These are phyloP conservation scores for Vachellia collinsii DNA, from an alignment of 306 rosid genomes.

Conservation along the genomic window DNA sequence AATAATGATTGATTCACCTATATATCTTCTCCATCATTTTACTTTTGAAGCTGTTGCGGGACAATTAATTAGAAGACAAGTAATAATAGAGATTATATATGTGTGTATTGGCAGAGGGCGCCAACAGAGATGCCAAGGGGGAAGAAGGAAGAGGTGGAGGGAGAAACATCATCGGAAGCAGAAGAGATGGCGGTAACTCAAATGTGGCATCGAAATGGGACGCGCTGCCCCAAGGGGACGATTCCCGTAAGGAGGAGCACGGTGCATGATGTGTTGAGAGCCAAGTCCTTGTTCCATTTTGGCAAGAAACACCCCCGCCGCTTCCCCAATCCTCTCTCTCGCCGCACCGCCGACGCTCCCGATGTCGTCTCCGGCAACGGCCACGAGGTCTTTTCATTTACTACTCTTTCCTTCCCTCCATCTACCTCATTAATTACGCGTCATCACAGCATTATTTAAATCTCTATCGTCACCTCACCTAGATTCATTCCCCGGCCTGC, in stretches of 20 bases:
- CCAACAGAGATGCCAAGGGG: slow-evolving; percentile 62
- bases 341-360: slow-evolving; percentile 57
- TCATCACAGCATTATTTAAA: background rate
- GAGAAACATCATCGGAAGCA: background rate
- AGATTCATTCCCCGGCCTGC: background rate
- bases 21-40: background rate
- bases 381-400: slow-evolving; percentile 66
- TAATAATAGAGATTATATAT: too few relatives aligned
- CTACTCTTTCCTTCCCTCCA: background rate
- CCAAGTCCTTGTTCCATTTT: slow-evolving; percentile 76
- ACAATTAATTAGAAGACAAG: too few relatives aligned
- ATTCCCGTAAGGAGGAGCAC: slow-evolving; percentile 78
- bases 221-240: slow-evolving; percentile 79
- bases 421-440: background rate
- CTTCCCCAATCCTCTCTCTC: slow-evolving; percentile 7
- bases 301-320: slow-evolving; percentile 67
- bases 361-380: slow-evolving; percentile 76
- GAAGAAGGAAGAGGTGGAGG: slow-evolving; percentile 20
- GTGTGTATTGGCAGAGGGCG: slow-evolving; percentile 50
- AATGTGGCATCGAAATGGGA: slow-evolving; percentile 88
- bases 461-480: background rate
- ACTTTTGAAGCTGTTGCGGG: background rate
- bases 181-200: slow-evolving; percentile 44
- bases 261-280: slow-evolving; percentile 67
- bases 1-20: background rate